Evolutionary conservation across 169 alveolate species (phyloP).

Genomic region (Plasmodium gallinaceum): DNA sequence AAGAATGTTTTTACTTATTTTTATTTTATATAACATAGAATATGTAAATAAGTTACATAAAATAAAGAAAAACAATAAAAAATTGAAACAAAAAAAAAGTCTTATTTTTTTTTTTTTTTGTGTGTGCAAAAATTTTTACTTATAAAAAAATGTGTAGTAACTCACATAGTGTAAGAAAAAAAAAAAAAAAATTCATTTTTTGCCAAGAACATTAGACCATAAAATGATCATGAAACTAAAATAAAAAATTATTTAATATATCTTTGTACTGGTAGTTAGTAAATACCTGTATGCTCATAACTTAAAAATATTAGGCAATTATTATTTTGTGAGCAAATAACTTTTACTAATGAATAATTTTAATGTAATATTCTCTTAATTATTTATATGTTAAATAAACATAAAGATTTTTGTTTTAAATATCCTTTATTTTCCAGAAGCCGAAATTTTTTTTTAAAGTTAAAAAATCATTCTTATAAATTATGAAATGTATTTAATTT

Average conservation of each 20-base stretch:
- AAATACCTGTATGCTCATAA: background rate
- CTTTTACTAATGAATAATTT: no score
- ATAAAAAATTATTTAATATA: background rate
- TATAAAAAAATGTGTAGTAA: constrained; percentile 8
- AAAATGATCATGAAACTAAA: background rate
- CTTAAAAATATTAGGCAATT: background rate
- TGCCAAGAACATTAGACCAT: background rate
- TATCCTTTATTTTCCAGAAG: no score
- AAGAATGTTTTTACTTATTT: background rate
- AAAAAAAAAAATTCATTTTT: constrained; percentile 2
- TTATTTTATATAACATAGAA: background rate
- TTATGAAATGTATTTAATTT: no score
- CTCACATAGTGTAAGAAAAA: background rate
- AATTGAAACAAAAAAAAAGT: background rate
- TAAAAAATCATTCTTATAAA: no score
- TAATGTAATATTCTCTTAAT: no score
- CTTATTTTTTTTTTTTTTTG: constrained; percentile 30
- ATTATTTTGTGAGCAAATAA: no score
- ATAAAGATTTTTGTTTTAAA: no score
- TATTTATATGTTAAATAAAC: no score
- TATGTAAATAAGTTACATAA: background rate
- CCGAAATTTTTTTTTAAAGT: no score
- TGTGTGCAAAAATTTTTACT: constrained; percentile 16
- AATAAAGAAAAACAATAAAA: background rate
- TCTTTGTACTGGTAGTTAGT: background rate